phyloP scores from a whole-genome alignment of 805 yeast species.

The Pichia manshurica region DNA sequence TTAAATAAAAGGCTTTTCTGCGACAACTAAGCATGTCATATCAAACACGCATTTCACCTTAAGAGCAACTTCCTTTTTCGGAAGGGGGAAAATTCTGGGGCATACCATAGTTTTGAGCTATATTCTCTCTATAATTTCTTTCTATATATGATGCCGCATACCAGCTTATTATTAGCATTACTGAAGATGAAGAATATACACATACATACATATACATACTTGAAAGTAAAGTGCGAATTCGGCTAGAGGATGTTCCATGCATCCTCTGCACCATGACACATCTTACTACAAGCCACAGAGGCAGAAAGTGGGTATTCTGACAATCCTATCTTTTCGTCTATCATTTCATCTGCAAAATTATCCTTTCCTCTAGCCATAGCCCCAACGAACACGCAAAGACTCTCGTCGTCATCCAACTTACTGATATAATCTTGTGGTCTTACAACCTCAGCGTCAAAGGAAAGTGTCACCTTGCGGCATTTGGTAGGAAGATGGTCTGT shows the following conservation, averaged over 20 bases:
- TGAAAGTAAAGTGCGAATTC: not conserved
- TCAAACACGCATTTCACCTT: too few relatives aligned
- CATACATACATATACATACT: not conserved
- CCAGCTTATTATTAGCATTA: too few relatives aligned
- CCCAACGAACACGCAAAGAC: conserved; percentile 96
- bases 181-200: too few relatives aligned
- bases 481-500: conserved; percentile 95
- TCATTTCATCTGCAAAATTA: conserved; percentile 93
- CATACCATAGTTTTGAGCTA: too few relatives aligned
- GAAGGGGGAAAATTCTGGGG: too few relatives aligned
- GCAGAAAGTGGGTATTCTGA: conserved; percentile 95
- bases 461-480: conserved; percentile 87
- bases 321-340: conserved; percentile 93
- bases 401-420: conserved; percentile 79
- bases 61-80: too few relatives aligned
- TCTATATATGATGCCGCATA: too few relatives aligned
- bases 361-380: conserved; percentile 99
- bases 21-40: too few relatives aligned
- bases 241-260: conserved; percentile 75
- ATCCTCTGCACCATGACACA: conserved; percentile 98
- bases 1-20: too few relatives aligned
- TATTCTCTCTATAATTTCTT: too few relatives aligned
- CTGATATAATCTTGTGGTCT: conserved; percentile 84
- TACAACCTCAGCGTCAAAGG: conserved; percentile 84
- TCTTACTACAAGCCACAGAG: conserved; percentile 95